Conservation (phyloP, 2,329 filamentous ascomycete genomes). For the Cadophora luteo-olivacea region DNA sequence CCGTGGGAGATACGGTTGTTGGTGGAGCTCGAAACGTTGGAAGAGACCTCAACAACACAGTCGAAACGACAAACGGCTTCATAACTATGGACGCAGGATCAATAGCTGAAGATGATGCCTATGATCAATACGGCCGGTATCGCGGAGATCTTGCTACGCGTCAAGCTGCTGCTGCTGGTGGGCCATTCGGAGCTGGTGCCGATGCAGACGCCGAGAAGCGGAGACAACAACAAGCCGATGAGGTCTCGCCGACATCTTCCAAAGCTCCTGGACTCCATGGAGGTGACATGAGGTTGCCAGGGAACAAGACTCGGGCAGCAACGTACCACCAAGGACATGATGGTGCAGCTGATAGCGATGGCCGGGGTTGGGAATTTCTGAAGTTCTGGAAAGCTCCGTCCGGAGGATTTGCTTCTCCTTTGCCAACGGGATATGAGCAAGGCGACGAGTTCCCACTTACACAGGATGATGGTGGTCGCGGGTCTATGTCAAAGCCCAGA, state of each 20-base stretch:
- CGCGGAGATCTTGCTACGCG: constrained; percentile 24
- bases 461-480: constrained; percentile 39
- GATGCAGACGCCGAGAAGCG: constrained; percentile 31
- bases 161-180: constrained; percentile 1
- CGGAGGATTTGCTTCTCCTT: constrained; percentile 65
- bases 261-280: constrained; percentile 19
- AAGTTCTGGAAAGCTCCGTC: constrained; percentile 70
- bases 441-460: constrained; percentile 50
- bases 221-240: constrained; percentile 12
- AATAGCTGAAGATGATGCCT: constrained; percentile 37
- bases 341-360: constrained; percentile 28
- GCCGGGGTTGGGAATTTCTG: constrained; percentile 54
- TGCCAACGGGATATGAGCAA: constrained; percentile 61
- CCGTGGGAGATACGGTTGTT: constrained; percentile 51
- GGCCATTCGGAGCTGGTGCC: constrained; percentile 34
- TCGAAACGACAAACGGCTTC: constrained; percentile 59
- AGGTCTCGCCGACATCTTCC: constrained; percentile 27
- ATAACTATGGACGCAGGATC: constrained; percentile 36
- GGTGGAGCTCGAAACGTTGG: constrained; percentile 55
- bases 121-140: constrained; percentile 43
- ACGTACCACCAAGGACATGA: constrained; percentile 34
- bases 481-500: constrained; percentile 14
- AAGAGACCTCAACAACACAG: constrained; percentile 56
- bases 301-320: constrained; percentile 36
- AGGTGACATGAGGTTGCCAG: constrained; percentile 32